These are phyloP conservation scores for Primulina huaijiensis DNA, from an alignment of 257 asterid genomes.

Conservation along the genomic window DNA sequence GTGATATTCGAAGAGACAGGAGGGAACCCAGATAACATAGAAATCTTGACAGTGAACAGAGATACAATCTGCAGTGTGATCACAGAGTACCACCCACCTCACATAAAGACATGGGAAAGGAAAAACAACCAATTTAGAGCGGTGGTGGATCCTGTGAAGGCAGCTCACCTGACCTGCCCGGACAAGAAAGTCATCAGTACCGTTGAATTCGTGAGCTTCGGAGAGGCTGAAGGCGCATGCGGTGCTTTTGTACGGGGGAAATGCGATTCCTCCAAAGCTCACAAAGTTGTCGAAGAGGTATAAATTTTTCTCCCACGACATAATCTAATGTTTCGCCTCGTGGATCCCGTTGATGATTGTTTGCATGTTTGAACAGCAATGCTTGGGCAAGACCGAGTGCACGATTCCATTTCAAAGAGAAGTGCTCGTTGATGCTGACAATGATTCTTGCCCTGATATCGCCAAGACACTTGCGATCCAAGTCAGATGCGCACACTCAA, in stretches of 20 bases:
- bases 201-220: constrained; percentile 66
- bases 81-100: constrained; percentile 53
- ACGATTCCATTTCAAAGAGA: constrained; percentile 53
- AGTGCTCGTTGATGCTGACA: constrained; percentile 32
- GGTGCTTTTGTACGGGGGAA: constrained; percentile 49
- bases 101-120: constrained; percentile 46
- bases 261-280: constrained; percentile 44
- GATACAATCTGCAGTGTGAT: constrained; percentile 76
- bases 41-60: constrained; percentile 55
- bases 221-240: constrained; percentile 64
- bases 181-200: constrained; percentile 39
- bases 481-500: constrained; percentile 43
- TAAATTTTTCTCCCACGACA: not conserved
- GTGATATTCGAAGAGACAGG: constrained; percentile 79
- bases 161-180: constrained; percentile 62
- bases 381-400: constrained; percentile 69
- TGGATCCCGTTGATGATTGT: no score
- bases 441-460: constrained; percentile 56
- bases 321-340: no score
- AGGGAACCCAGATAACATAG: constrained; percentile 55
- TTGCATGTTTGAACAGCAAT: constrained; percentile 33
- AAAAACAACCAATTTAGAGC: constrained; percentile 38
- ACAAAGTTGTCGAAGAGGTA: constrained; percentile 46
- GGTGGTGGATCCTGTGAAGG: constrained; percentile 29
- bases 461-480: constrained; percentile 58